These are phyloP conservation scores for Cubamyces sp. DNA, from an alignment of 768 basidiomycete genomes.

Conservation along the genomic window DNA sequence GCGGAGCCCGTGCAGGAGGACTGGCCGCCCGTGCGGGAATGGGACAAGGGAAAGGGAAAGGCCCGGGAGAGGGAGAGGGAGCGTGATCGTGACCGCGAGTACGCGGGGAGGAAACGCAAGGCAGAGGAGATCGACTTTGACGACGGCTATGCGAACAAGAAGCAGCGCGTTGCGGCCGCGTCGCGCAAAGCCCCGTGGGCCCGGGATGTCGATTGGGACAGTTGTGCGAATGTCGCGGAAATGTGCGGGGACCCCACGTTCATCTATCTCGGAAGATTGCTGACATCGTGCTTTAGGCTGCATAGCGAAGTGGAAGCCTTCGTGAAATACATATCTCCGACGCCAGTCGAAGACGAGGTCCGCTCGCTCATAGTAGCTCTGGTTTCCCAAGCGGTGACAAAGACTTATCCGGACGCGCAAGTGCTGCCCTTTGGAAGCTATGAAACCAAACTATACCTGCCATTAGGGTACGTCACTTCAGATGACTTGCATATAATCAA, in stretches of 20 bases:
- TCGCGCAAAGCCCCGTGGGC: slow-evolving; percentile 70
- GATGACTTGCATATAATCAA: neutral
- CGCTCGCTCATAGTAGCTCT: slow-evolving; percentile 72
- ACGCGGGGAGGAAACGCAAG: slow-evolving; percentile 49
- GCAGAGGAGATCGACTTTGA: slow-evolving; percentile 49
- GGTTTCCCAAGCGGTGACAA: slow-evolving; percentile 66
- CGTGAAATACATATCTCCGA: slow-evolving; percentile 85
- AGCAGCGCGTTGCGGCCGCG: slow-evolving; percentile 53
- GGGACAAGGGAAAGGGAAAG: slow-evolving; percentile 32
- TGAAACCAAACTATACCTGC: slow-evolving; percentile 92
- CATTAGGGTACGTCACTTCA: slow-evolving; percentile 69
- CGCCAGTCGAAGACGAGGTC: slow-evolving; percentile 82
- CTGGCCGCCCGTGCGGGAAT: slow-evolving; percentile 28
- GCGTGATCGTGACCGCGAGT: neutral
- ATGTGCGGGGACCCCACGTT: slow-evolving; percentile 55
- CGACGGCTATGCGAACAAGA: slow-evolving; percentile 57
- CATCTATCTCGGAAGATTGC: neutral
- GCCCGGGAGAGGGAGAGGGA: slow-evolving; percentile 9
- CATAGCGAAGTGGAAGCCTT: slow-evolving; percentile 88
- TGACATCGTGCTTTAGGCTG: slow-evolving; percentile 54
- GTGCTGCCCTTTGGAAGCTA: slow-evolving; percentile 92
- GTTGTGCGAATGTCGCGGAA: slow-evolving; percentile 79
- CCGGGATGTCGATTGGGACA: slow-evolving; percentile 67
- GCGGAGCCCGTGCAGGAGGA: slow-evolving; percentile 14
- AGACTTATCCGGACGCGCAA: slow-evolving; percentile 76